Base-by-base conservation (phyloP, 352 stramenopile species). In the Elongisporangium senticosum region DNA sequence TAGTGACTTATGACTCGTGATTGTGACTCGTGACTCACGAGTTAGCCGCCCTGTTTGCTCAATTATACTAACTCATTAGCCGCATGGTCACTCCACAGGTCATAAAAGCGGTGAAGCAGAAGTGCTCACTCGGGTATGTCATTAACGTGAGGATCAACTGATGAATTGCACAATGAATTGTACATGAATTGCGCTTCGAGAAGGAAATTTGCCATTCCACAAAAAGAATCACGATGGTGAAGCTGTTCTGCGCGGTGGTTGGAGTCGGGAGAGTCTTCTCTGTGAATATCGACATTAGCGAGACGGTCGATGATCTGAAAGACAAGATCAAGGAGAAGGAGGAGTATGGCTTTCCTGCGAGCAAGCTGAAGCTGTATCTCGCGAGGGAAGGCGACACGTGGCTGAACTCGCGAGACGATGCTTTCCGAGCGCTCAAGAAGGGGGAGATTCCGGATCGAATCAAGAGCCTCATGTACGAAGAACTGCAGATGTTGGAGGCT, bases 261-360 rank as follows among this genome's bases (percentile, higher is more conserved):
- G 62, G 59, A 1, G 55, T 65, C 20, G 61, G 62, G 47, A 58
- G 51, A 37, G 59, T 61, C 49, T 68, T 72, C 59, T 17, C 59
- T 49, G 63, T 69, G 23, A 55, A 68, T 17, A 64, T 75, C 19
- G 61, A 66, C 10, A 39, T 22, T 4, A 54, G 49, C 37, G 40
- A 61, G 24, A 69, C 56, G 4, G 61, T 70, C 11, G 68, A 17
- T 33, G 33, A 68, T 61, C 56, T 76, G 56, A 76, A 73, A 52
- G 28, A 71, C 8, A 64, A 56, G 58, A 71, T 76, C 57, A 71
- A 70, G 58, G 53, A 68, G 52, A 53, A 62, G 64, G 51, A 63
- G 43, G 19, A 43, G 23, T 37, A 52, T 21, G 51, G 59, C 40
- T 64, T 64, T 51, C 11, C 52, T 61, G 63, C 57, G 23, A 37